phyloP scores from a whole-genome alignment of 106 monocot genomes.

The Platanthera zijinensis region DNA sequence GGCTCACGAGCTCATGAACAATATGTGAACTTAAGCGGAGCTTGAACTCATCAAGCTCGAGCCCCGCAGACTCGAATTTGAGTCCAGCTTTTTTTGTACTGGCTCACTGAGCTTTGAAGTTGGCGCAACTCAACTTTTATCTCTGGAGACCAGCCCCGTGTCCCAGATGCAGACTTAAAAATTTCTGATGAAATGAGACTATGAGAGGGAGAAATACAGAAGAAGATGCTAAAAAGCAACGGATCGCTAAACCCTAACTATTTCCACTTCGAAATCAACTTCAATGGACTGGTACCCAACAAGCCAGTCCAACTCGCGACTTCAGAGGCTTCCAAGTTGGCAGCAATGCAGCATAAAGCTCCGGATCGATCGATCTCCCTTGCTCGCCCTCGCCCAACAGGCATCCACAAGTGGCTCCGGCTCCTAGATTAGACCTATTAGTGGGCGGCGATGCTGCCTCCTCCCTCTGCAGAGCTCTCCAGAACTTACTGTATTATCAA shows the following conservation, averaged over 20 bases:
- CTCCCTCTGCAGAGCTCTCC: background rate
- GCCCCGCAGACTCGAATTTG: too few species aligned
- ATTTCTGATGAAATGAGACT: too few species aligned
- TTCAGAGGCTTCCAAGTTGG: background rate
- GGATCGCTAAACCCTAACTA: conserved; percentile 7
- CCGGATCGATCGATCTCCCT: background rate
- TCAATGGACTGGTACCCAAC: conserved; percentile 2
- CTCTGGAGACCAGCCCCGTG: too few species aligned
- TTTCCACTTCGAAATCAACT: background rate
- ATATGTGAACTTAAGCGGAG: too few species aligned
- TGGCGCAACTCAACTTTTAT: too few species aligned
- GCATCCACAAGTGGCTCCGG: background rate
- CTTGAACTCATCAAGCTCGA: too few species aligned
- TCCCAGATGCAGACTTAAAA: too few species aligned
- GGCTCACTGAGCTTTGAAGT: too few species aligned
- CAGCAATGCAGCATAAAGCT: background rate
- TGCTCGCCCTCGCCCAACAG: background rate
- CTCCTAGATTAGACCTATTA: background rate
- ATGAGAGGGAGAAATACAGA: background rate
- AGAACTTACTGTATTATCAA: background rate
- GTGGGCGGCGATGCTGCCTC: background rate
- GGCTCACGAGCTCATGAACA: too few species aligned
- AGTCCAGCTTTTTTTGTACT: too few species aligned
- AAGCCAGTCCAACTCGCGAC: background rate
- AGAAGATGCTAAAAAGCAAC: background rate